A percentile compares a stretch with the other conserved stretches of the same genome.
Conservation (phyloP, 108 stramenopile species). For the Nannochloropsis gaditana region DNA sequence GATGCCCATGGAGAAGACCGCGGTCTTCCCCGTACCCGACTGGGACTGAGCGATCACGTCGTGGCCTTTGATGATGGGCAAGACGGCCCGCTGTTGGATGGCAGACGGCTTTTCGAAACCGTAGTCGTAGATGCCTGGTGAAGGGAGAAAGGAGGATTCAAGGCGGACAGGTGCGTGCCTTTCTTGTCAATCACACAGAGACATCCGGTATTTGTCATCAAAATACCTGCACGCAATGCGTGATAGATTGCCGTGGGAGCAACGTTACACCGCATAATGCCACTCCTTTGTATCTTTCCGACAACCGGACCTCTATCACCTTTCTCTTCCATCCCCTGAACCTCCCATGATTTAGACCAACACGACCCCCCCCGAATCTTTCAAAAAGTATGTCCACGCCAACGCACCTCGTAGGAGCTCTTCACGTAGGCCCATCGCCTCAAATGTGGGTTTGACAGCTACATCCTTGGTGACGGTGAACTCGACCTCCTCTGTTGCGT, state of each 20-base stretch:
- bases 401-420: constrained; percentile 96
- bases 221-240: too few relatives aligned
- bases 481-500: constrained; percentile 41
- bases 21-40: constrained; percentile 95
- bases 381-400: constrained; percentile 65
- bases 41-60: constrained; percentile 99
- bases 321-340: too few relatives aligned
- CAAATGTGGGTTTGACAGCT: constrained; percentile 60
- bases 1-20: constrained; percentile 89
- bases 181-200: too few relatives aligned
- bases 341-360: too few relatives aligned
- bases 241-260: too few relatives aligned
- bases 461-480: constrained; percentile 44
- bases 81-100: constrained; percentile 98
- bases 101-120: constrained; percentile 97
- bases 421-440: constrained; percentile 92
- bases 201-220: too few relatives aligned
- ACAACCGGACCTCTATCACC: too few relatives aligned
- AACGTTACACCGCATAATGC: too few relatives aligned
- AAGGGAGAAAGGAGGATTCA: background rate
- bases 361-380: too few relatives aligned
- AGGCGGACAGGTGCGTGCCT: constrained; percentile 14
- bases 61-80: constrained; percentile 85
- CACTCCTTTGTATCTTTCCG: too few relatives aligned
- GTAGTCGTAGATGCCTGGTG: background rate